Conservation (phyloP, 306 rosid genomes). For the Acacia acuminata region DNA sequence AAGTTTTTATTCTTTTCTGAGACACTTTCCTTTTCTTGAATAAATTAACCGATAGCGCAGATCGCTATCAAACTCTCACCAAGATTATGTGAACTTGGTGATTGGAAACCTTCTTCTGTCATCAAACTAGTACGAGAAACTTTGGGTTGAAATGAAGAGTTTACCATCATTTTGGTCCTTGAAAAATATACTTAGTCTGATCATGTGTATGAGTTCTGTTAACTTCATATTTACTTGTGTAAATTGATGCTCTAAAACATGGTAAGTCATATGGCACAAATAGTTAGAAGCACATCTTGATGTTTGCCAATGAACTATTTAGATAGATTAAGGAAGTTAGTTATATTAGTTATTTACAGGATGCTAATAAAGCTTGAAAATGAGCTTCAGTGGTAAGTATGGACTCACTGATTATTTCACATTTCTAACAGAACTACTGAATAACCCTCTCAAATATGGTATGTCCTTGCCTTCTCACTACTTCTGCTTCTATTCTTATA, state of each 20-base stretch:
- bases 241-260: too few relatives aligned
- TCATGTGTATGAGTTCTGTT: neutral
- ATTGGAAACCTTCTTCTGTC: conserved; percentile 56
- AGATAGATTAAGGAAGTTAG: too few relatives aligned
- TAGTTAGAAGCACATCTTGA: too few relatives aligned
- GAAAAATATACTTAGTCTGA: neutral
- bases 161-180: neutral
- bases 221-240: conserved; percentile 8
- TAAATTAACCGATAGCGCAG: too few relatives aligned
- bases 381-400: neutral
- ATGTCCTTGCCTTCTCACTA: neutral
- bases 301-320: too few relatives aligned
- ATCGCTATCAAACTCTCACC: conserved; percentile 30
- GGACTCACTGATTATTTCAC: neutral
- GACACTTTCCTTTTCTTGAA: too few relatives aligned
- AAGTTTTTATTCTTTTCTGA: too few relatives aligned
- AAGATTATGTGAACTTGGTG: conserved; percentile 55
- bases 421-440: conserved; percentile 18
- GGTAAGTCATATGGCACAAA: too few relatives aligned
- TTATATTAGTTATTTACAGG: neutral
- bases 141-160: neutral
- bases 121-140: conserved; percentile 47
- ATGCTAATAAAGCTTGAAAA: neutral
- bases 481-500: neutral
- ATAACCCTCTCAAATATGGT: conserved; percentile 31